These are phyloP conservation scores for Salvia rosmarinus DNA, from an alignment of 257 asterid species.

Conservation along the genomic window DNA sequence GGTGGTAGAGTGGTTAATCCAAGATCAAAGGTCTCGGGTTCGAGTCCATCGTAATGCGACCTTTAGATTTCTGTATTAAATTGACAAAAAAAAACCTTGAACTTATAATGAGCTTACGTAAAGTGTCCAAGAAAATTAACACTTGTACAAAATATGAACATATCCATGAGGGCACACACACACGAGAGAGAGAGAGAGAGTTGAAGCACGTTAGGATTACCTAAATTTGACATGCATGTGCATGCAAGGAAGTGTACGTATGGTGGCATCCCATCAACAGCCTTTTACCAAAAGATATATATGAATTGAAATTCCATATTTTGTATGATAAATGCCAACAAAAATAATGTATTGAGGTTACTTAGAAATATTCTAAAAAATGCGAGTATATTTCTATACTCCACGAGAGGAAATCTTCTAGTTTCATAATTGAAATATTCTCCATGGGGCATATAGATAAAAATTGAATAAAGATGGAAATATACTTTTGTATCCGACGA, in stretches of 20 bases:
- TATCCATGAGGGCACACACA: background rate
- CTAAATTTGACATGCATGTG: conserved; percentile 36
- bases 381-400: background rate
- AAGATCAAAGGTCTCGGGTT: too few species aligned
- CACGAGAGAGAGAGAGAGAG: background rate
- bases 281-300: conserved; percentile 15
- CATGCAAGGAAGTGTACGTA: conserved; percentile 27
- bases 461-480: too few species aligned
- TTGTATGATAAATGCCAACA: background rate
- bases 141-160: background rate
- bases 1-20: too few species aligned
- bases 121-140: background rate
- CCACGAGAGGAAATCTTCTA: too few species aligned
- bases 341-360: background rate
- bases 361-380: background rate
- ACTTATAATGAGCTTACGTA: background rate
- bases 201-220: conserved; percentile 2
- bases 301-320: background rate
- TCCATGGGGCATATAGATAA: too few species aligned
- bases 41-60: too few species aligned
- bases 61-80: too few species aligned
- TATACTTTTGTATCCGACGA: too few species aligned
- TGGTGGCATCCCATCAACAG: conserved; percentile 31
- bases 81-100: too few species aligned
- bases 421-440: too few species aligned